Conservation (phyloP, 75 land plant species). For the Picea sitchensis region DNA sequence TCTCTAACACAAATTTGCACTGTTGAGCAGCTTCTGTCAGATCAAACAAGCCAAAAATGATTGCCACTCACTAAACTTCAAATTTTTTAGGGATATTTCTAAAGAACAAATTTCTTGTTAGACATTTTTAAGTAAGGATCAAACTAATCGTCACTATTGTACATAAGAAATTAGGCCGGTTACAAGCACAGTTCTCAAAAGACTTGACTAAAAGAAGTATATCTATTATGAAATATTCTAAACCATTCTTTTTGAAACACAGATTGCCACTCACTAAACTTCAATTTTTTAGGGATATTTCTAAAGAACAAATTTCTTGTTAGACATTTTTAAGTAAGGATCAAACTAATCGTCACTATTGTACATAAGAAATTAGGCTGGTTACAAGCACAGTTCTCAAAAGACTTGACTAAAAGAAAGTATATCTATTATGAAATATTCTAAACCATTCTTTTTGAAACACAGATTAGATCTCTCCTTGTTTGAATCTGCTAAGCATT, state of each 20-base stretch:
- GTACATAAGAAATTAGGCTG: neutral
- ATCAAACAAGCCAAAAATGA: constrained; percentile 2
- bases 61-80: neutral
- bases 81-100: neutral
- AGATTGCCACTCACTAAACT: neutral
- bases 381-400: neutral
- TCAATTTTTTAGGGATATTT: neutral
- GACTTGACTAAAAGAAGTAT: neutral
- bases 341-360: neutral
- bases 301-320: neutral
- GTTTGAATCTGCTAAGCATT: neutral
- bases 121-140: neutral
- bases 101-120: neutral
- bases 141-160: neutral
- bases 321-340: neutral
- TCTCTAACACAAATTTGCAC: constrained; percentile 57
- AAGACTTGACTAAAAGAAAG: neutral
- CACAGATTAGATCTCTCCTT: neutral
- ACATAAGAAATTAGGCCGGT: neutral
- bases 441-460: neutral
- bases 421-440: neutral
- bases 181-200: neutral
- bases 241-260: neutral
- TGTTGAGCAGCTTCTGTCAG: constrained; percentile 65
- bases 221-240: neutral